Conservation (phyloP, 2,329 filamentous ascomycete genomes). For the Dactylellina haptotyla region DNA sequence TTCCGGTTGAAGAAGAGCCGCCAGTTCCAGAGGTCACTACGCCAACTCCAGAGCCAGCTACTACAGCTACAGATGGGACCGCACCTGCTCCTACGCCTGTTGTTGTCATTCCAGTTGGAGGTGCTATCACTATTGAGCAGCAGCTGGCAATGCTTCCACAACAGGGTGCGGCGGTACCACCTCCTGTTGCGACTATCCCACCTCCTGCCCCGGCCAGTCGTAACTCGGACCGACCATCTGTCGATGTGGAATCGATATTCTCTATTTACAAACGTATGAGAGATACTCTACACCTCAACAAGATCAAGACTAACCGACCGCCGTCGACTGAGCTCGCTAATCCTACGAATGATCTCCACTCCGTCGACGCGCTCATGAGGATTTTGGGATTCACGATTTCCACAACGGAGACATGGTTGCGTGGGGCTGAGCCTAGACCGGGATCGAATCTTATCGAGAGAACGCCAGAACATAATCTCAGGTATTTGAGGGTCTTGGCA, state of each 20-base stretch:
- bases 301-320: slow-evolving; percentile 60
- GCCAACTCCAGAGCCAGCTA: slow-evolving; percentile 53
- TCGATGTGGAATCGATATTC: slow-evolving; percentile 67
- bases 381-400: slow-evolving; percentile 86
- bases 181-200: slow-evolving; percentile 58
- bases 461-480: slow-evolving; percentile 83
- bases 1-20: slow-evolving; percentile 55
- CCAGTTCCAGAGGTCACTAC: not conserved
- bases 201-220: slow-evolving; percentile 60
- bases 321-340: slow-evolving; percentile 27
- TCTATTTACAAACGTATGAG: slow-evolving; percentile 71
- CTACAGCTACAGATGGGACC: slow-evolving; percentile 58
- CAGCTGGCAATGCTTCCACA: slow-evolving; percentile 44
- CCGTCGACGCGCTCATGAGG: slow-evolving; percentile 70
- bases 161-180: slow-evolving; percentile 8
- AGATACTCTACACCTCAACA: slow-evolving; percentile 61
- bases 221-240: slow-evolving; percentile 56
- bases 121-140: slow-evolving; percentile 41
- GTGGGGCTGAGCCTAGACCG: slow-evolving; percentile 78
- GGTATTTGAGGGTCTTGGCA: slow-evolving; percentile 85
- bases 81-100: slow-evolving; percentile 61
- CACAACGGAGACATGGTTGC: slow-evolving; percentile 88
- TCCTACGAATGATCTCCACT: slow-evolving; percentile 53
- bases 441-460: slow-evolving; percentile 82
- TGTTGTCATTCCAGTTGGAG: slow-evolving; percentile 55